These are phyloP conservation scores for Wickerhamomyces sp. DNA, from an alignment of 1,139 yeast genomes.

Conservation along the genomic window DNA sequence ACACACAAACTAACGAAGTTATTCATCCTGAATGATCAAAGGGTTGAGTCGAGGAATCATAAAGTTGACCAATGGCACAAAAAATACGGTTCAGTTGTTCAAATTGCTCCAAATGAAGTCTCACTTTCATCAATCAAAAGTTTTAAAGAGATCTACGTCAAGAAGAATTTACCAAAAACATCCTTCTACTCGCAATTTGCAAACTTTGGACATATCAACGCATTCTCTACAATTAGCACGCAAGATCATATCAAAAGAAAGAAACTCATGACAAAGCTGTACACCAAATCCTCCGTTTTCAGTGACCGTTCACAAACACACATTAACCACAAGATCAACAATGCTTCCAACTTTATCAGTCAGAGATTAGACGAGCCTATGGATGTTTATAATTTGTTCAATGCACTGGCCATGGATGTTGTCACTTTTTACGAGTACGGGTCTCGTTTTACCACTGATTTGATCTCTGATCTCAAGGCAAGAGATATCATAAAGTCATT, in stretches of 20 bases:
- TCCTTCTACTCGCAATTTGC: slow-evolving; percentile 57
- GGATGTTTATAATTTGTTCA: slow-evolving; percentile 59
- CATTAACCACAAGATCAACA: slow-evolving; percentile 25
- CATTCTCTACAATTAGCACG: slow-evolving; percentile 52
- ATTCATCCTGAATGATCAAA: slow-evolving; percentile 47
- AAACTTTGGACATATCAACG: slow-evolving; percentile 53
- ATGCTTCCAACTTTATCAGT: slow-evolving; percentile 22
- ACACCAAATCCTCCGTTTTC: slow-evolving; percentile 38
- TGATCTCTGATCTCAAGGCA: slow-evolving; percentile 35
- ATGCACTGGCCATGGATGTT: slow-evolving; percentile 69
- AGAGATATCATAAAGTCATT: slow-evolving; percentile 43
- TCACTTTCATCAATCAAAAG: slow-evolving; percentile 51
- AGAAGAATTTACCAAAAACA: slow-evolving; percentile 52
- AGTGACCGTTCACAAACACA: slow-evolving; percentile 14
- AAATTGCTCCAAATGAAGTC: slow-evolving; percentile 58
- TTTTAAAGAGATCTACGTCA: slow-evolving; percentile 51
- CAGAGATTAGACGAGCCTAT: slow-evolving; percentile 25
- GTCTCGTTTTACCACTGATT: slow-evolving; percentile 31
- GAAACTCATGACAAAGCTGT: slow-evolving; percentile 41
- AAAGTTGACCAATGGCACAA: slow-evolving; percentile 47
- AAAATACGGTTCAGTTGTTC: slow-evolving; percentile 55
- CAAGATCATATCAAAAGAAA: slow-evolving; percentile 45
- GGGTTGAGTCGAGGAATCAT: slow-evolving; percentile 47
- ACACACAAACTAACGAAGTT: slow-evolving; percentile 42
- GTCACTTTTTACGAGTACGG: slow-evolving; percentile 63